A percentile compares a stretch with the other conserved stretches of the same genome.
phyloP scores from a whole-genome alignment of 257 asterid genomes.

The Forsythia suspensa region DNA sequence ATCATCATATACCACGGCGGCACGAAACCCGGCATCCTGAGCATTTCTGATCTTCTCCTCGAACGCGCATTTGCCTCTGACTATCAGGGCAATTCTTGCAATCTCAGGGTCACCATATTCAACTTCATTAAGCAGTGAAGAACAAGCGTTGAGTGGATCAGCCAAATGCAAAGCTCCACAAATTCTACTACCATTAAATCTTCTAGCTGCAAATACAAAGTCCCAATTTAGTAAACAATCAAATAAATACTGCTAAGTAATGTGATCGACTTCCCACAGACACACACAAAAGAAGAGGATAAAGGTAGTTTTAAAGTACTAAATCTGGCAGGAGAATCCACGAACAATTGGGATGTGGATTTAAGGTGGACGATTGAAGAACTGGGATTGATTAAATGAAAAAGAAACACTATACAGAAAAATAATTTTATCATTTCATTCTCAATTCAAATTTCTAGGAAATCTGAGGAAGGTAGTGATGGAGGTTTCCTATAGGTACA shows the following conservation, averaged over 20 bases:
- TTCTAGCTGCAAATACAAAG: conserved; percentile 14
- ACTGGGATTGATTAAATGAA: conserved; percentile 16
- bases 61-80: conserved; percentile 34
- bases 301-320: conserved; percentile 8
- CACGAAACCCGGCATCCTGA: conserved; percentile 34
- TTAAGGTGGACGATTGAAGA: conserved; percentile 24
- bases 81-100: conserved; percentile 26
- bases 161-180: conserved; percentile 33
- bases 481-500: too few relatives aligned
- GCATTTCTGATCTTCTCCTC: conserved; percentile 38
- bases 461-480: background rate
- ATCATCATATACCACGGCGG: conserved; percentile 34
- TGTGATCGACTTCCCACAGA: background rate
- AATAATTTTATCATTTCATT: conserved; percentile 26
- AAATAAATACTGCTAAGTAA: background rate
- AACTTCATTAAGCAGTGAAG: conserved; percentile 22
- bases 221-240: background rate
- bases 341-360: conserved; percentile 20
- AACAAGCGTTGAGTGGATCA: conserved; percentile 32
- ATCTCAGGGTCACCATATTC: background rate
- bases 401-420: conserved; percentile 16
- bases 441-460: conserved; percentile 3
- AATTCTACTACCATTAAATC: conserved; percentile 14
- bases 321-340: conserved; percentile 35
- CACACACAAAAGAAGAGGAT: background rate